Evolutionary conservation across 2,329 filamentous ascomycete species (phyloP), one percentile per base, ranked within the genome.

Genomic region (Alternaria sp.): DNA sequence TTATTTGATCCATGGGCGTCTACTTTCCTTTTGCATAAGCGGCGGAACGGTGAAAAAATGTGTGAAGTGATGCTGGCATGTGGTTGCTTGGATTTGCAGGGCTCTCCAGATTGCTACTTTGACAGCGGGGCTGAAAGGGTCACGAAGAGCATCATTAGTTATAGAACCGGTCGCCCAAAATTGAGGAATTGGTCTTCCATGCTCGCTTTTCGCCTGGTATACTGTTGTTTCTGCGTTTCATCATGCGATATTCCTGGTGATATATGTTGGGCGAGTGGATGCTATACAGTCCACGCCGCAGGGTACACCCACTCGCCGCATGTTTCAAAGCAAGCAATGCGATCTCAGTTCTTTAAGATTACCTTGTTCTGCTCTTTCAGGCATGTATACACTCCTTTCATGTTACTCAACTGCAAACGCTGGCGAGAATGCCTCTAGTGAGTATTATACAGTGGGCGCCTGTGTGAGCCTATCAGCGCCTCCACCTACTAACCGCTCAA

Each of bases 111-210:
- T 69, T 76, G 48, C 71, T 74, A 68, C 68, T 72, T 43, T 64
- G 65, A 73, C 70, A 75, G 74, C 73, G 59, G 71, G 65, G 68
- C 69, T 72, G 66, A 73, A 72, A 65, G 62, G 63, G 68, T 60
- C 71, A 68, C 71, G 65, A 74, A 62, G 68, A 75, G 73, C 71
- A 73, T 75, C 71, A 73, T 72, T 73, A 76, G 62, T 68, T 75
- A 73, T 65, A 74, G 68, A 75, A 71, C 70, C 63, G 67, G 65
- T 67, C 64, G 57, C 62, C 71, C 70, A 71, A 67, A 70, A 65
- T 63, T 50, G 67, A 64, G 54, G 54, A 66, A 62, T 65, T 65
- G 62, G 64, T 71, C 61, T 71, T 68, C 63, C 62, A 63, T 63
- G 59, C 55, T 56, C 60, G 49, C 59, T 48, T 41, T 57, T 27